Evolutionary conservation across 1,139 yeast species (phyloP).

Genomic region (Yamadazyma friedrichii): DNA sequence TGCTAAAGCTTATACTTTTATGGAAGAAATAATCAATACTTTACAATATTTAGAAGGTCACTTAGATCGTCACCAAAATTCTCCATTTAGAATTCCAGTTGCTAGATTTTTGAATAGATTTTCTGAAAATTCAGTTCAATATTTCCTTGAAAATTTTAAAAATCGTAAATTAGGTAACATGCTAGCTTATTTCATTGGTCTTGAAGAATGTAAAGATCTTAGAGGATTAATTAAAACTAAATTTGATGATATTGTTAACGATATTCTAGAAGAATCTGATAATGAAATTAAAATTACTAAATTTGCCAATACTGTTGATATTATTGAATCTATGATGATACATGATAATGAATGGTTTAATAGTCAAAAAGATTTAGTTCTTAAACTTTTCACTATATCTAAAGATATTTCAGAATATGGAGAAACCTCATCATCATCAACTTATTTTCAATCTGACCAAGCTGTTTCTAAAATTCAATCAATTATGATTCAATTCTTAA

Average conservation of each 20-base stretch:
- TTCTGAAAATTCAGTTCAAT: constrained; percentile 70
- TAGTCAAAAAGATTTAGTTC: constrained; percentile 48
- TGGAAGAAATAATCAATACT: constrained; percentile 81
- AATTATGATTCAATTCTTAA: constrained; percentile 51
- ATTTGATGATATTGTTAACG: constrained; percentile 38
- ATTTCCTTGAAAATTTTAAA: constrained; percentile 65
- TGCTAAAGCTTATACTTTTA: constrained; percentile 85
- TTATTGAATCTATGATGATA: constrained; percentile 52
- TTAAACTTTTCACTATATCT: constrained; percentile 45
- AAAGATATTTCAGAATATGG: constrained; percentile 40
- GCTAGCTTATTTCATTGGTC: constrained; percentile 61
- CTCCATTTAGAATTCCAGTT: constrained; percentile 91
- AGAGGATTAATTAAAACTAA: constrained; percentile 55
- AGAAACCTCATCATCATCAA: constrained; percentile 54
- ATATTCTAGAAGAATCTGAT: constrained; percentile 44
- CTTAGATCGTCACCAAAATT: constrained; percentile 77
- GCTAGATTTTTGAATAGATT: constrained; percentile 86
- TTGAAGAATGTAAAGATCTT: constrained; percentile 58
- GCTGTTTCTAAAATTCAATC: constrained; percentile 62
- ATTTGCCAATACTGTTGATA: constrained; percentile 69
- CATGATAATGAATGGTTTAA: constrained; percentile 65
- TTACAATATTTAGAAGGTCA: constrained; percentile 78
- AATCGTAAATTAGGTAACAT: constrained; percentile 67
- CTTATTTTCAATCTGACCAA: constrained; percentile 74
- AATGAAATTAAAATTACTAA: constrained; percentile 59